These are phyloP conservation scores for Pleurotus sapidus DNA, from an alignment of 768 basidiomycete genomes.

Conservation along the genomic window DNA sequence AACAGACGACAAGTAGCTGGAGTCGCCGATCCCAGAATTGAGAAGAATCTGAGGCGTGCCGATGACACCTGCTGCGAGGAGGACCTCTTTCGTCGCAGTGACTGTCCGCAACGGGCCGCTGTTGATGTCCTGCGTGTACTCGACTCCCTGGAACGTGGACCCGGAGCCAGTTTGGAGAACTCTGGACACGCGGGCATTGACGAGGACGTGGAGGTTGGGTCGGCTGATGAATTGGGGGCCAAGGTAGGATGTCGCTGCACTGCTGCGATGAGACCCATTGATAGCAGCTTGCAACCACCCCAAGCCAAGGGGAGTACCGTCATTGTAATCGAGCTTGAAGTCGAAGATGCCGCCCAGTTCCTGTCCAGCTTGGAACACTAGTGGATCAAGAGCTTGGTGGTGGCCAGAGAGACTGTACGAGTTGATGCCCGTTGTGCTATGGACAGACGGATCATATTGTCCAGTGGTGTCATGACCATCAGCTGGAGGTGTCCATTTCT, in stretches of 20 bases:
- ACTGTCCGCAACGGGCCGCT: conserved; percentile 34
- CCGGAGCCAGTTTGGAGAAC: conserved; percentile 1
- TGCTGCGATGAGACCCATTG: conserved; percentile 15
- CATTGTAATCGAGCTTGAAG: conserved; percentile 27
- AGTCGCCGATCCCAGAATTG: conserved; percentile 47
- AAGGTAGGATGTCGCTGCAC: conserved; percentile 23
- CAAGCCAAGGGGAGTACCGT: conserved; percentile 25
- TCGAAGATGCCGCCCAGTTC: conserved; percentile 20
- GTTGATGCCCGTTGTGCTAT: conserved; percentile 22
- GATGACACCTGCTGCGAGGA: conserved; percentile 46
- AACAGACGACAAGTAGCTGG: not conserved
- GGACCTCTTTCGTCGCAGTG: conserved; percentile 54
- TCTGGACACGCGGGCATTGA: conserved; percentile 14
- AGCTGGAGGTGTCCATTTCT: conserved; percentile 20
- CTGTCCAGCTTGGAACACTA: conserved; percentile 19
- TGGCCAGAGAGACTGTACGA: conserved; percentile 21
- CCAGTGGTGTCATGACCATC: conserved; percentile 26
- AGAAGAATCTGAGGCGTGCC: conserved; percentile 52
- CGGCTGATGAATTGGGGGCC: conserved; percentile 18
- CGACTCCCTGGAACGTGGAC: conserved; percentile 14
- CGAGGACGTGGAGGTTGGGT: conserved; percentile 22
- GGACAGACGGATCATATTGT: conserved; percentile 23
- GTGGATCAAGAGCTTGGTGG: conserved; percentile 13
- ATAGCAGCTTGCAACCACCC: conserved; percentile 18
- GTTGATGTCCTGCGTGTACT: conserved; percentile 26